Evolutionary conservation across 2,329 filamentous ascomycete genomes (phyloP).

Genomic region (Exutisphaerella laricina): DNA sequence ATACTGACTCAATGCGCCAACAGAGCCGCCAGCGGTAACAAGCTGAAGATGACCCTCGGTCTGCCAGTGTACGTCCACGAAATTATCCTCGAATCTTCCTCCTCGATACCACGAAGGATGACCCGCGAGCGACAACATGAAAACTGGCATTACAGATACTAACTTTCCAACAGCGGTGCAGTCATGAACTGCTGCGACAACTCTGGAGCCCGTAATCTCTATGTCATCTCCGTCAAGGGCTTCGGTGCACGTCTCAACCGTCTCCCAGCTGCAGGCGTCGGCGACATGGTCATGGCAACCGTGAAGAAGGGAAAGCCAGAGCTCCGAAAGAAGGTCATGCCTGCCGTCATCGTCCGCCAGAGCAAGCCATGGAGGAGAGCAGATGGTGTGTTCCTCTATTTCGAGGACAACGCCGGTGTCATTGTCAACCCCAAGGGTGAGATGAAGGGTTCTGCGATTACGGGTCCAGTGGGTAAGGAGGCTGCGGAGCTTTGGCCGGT

Average conservation of each 20-base stretch:
- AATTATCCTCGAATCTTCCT: background rate
- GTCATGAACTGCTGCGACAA: constrained; percentile 99
- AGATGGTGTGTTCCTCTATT: constrained; percentile 99
- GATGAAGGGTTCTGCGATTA: constrained; percentile 99
- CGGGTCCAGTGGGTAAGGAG: constrained; percentile 98
- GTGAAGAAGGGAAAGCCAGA: constrained; percentile 99
- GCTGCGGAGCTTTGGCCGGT: constrained; percentile 99
- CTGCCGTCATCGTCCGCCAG: constrained; percentile 96
- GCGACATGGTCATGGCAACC: constrained; percentile 99
- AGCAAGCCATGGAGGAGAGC: constrained; percentile 99
- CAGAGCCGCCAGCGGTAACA: constrained; percentile 62
- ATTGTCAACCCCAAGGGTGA: constrained; percentile 99
- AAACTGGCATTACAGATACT: constrained; percentile 2
- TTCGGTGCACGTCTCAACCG: constrained; percentile 96
- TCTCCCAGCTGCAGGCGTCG: constrained; percentile 93
- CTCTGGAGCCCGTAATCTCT: constrained; percentile 93
- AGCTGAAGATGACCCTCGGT: constrained; percentile 99
- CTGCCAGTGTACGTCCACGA: constrained; percentile 83
- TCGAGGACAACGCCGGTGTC: constrained; percentile 99
- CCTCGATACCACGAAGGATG: constrained; percentile 7
- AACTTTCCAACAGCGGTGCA: constrained; percentile 63
- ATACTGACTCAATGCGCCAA: background rate
- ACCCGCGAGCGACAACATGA: background rate
- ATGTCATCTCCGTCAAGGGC: constrained; percentile 99
- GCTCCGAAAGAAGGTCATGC: constrained; percentile 99